Base-by-base conservation (phyloP, 371 early-diverging fungal species). In the Mucor racemosus region DNA sequence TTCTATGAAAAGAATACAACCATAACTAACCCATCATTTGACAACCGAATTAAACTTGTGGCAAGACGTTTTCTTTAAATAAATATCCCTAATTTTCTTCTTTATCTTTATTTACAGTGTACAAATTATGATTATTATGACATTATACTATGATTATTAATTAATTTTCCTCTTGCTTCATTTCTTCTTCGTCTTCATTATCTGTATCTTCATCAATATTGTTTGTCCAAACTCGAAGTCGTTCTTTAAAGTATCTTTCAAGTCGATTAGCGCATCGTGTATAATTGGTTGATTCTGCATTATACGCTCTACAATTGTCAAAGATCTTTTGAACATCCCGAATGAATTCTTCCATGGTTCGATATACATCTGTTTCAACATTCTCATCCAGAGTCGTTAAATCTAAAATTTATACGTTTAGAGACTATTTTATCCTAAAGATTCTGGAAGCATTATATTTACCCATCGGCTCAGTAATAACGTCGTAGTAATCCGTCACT, bases 381-480 rank as follows among this genome's bases (percentile, higher is more conserved):
- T 89, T 89, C 56, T 76, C 62, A 55, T 79, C 79, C 31, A 92
- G 72, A 21, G 82, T 88, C 15, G 78, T 75, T n/a, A 92, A 64
- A 75, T 92, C 92, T 84, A 64, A n/a, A 41, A 35, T 34, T 5
- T 1, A 34, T n/a, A 8, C 9, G n/a, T 8, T 46, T 19, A 46
- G 19, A 5, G 7, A 17, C 1, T 6, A 15, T 33, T 26, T 35
- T 40, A 55, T 19, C 5, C 7, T n/a, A n/a, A 15, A 15, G 36
- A 5, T 35, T 4, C 5, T 21, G 9, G 15, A 19, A 53, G 1
- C 11, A 56, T 38, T 1, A 26, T 26, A 26, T 26, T 76, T 85
- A 93, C 94, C 97, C 99, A 99, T 99, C 0, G 99, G 99, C 53
- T 95, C 91, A 68, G 92, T 96, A 75, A 99, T 98, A 40, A 99